phyloP scores from a whole-genome alignment of 129 eudicot genomes.

The Saussurea involucrata region DNA sequence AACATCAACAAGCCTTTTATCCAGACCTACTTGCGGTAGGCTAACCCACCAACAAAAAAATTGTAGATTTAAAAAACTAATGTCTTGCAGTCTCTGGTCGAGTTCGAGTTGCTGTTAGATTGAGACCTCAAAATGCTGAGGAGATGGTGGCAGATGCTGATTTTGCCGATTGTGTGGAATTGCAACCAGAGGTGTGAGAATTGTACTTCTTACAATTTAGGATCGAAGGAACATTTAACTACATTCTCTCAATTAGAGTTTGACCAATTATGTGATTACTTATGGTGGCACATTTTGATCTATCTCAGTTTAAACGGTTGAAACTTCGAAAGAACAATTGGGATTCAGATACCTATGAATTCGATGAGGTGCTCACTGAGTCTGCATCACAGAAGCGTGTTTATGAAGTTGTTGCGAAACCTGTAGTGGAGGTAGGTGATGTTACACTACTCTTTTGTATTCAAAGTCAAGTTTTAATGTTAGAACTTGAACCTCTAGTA shows the following conservation, averaged over 20 bases:
- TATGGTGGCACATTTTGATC: slow-evolving; percentile 5
- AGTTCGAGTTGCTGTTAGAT: slow-evolving; percentile 99
- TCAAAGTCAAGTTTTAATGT: background rate
- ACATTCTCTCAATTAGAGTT: background rate
- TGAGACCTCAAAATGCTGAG: slow-evolving; percentile 93
- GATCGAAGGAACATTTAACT: background rate
- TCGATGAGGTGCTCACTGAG: slow-evolving; percentile 96
- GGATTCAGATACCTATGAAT: slow-evolving; percentile 98
- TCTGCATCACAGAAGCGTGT: slow-evolving; percentile 99
- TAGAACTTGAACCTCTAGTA: background rate
- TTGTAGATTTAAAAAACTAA: background rate
- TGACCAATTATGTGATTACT: background rate
- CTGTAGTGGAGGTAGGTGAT: slow-evolving; percentile 93
- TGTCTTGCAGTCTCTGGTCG: slow-evolving; percentile 67
- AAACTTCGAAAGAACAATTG: slow-evolving; percentile 97
- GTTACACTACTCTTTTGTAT: background rate
- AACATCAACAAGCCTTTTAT: background rate
- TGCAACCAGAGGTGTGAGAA: slow-evolving; percentile 85
- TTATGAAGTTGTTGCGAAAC: slow-evolving; percentile 98
- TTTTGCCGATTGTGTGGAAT: slow-evolving; percentile 97
- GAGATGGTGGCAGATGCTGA: slow-evolving; percentile 97
- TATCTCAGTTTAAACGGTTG: slow-evolving; percentile 75
- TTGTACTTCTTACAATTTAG: slow-evolving; percentile 16
- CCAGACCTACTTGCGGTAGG: background rate
- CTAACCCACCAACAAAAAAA: slow-evolving; percentile 2